phyloP scores from a whole-genome alignment of 2,329 filamentous ascomycete species.

The Mycosphaerelloides madeirae region DNA sequence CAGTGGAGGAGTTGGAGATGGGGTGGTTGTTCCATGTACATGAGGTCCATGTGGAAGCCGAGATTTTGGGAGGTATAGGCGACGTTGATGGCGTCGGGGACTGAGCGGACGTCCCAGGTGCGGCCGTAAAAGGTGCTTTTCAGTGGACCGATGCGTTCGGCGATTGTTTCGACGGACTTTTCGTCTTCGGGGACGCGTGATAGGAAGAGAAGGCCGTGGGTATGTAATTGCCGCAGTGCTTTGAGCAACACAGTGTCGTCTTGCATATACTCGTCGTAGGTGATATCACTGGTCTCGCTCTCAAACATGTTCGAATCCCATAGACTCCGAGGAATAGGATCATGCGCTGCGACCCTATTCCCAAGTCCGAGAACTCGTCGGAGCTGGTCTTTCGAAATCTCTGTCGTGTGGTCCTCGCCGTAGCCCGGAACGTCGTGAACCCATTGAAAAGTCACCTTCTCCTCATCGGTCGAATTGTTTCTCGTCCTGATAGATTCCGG shows the following conservation, averaged over 20 bases:
- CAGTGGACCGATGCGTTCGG: constrained; percentile 67
- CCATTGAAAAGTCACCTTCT: constrained; percentile 52
- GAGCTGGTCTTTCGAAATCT: constrained; percentile 20
- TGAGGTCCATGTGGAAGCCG: constrained; percentile 86
- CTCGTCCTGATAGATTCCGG: constrained; percentile 44
- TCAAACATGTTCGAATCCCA: constrained; percentile 48
- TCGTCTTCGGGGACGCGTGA: constrained; percentile 60
- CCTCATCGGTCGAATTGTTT: constrained; percentile 31
- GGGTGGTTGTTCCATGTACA: constrained; percentile 77
- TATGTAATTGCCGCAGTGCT: constrained; percentile 59
- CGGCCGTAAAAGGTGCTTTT: constrained; percentile 86
- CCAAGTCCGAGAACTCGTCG: neutral
- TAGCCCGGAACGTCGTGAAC: constrained; percentile 49
- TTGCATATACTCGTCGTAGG: constrained; percentile 68
- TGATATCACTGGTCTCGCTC: constrained; percentile 53
- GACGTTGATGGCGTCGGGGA: constrained; percentile 81
- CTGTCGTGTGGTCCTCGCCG: constrained; percentile 38
- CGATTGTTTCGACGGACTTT: constrained; percentile 58
- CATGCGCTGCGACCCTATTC: neutral
- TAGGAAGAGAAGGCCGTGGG: constrained; percentile 72
- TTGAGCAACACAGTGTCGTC: constrained; percentile 54
- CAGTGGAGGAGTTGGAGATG: constrained; percentile 86
- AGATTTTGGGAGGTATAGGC: constrained; percentile 78
- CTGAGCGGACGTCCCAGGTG: constrained; percentile 83
- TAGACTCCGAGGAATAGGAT: constrained; percentile 4